These are phyloP conservation scores for Mycena epipterygia DNA, from an alignment of 768 basidiomycete genomes.

Conservation along the genomic window DNA sequence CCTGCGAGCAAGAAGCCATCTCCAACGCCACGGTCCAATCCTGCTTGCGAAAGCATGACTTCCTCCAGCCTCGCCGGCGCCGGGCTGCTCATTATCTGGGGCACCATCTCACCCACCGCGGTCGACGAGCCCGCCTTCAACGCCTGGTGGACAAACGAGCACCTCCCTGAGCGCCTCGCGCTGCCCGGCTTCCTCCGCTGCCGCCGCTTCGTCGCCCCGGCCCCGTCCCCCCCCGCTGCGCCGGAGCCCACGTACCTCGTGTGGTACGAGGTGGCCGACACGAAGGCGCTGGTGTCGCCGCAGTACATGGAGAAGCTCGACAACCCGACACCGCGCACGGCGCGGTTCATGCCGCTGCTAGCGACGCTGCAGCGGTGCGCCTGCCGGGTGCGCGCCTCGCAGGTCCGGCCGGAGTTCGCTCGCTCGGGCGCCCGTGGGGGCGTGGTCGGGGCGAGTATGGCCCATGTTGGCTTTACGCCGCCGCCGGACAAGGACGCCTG, in stretches of 20 bases:
- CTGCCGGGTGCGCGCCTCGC: slow-evolving; percentile 24
- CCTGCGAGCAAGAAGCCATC: slow-evolving; percentile 2
- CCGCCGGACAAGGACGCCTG: slow-evolving; percentile 22
- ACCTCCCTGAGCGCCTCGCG: slow-evolving; percentile 26
- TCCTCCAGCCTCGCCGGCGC: slow-evolving; percentile 24
- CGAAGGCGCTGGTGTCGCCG: slow-evolving; percentile 22
- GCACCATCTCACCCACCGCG: slow-evolving; percentile 25
- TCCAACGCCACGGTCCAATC: slow-evolving; percentile 8
- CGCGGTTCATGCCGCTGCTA: slow-evolving; percentile 22
- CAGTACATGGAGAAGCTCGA: slow-evolving; percentile 28
- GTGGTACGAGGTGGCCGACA: slow-evolving; percentile 27
- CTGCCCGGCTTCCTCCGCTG: slow-evolving; percentile 29
- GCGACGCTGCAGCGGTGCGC: slow-evolving; percentile 27
- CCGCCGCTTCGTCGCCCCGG: slow-evolving; percentile 23
- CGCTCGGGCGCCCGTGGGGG: slow-evolving; percentile 10
- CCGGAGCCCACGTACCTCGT: slow-evolving; percentile 22
- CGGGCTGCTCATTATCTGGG: slow-evolving; percentile 25
- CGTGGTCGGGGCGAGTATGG: slow-evolving; percentile 24
- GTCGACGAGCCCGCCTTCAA: slow-evolving; percentile 23
- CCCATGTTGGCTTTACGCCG: slow-evolving; percentile 24
- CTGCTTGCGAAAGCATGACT: slow-evolving; percentile 23
- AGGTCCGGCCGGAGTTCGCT: slow-evolving; percentile 24
- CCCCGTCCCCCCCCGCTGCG: slow-evolving; percentile 12
- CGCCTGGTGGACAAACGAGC: slow-evolving; percentile 27
- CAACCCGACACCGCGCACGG: slow-evolving; percentile 25